phyloP scores from a whole-genome alignment of 208 protist species.

The Acanthamoeba castellanii region DNA sequence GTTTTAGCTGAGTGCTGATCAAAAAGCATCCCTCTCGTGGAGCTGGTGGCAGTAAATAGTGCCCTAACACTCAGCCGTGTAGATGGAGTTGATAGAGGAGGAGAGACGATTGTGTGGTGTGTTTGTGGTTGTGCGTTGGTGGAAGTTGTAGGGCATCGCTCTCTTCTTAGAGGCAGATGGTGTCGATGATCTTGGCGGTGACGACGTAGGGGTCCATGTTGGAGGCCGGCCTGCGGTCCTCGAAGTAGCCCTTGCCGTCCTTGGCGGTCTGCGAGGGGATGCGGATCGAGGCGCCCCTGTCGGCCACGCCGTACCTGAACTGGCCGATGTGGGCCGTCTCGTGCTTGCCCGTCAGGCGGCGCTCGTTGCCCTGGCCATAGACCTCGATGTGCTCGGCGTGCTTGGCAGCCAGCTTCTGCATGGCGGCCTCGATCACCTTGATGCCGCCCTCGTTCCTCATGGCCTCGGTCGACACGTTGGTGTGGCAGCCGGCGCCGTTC shows the following conservation, averaged over 20 bases:
- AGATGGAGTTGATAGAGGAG: background rate
- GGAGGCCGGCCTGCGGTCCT: conserved; percentile 97
- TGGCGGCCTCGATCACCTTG: conserved; percentile 86
- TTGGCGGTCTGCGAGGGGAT: conserved; percentile 95
- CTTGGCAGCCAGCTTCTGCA: conserved; percentile 84
- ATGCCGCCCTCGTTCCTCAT: conserved; percentile 90
- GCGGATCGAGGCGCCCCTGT: conserved; percentile 95
- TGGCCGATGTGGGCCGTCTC: conserved; percentile 90
- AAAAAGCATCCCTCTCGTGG: background rate
- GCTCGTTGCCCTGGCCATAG: conserved; percentile 91
- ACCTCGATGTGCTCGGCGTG: conserved; percentile 90
- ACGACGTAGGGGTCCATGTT: conserved; percentile 98
- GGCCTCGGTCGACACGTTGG: conserved; percentile 97
- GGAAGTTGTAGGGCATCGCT: background rate
- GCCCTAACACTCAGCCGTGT: background rate
- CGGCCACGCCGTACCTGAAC: conserved; percentile 90
- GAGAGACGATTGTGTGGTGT: background rate
- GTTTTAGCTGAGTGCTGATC: background rate
- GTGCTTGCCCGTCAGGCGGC: conserved; percentile 91
- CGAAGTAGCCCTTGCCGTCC: conserved; percentile 96
- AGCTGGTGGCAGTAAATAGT: background rate
- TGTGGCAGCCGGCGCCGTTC: conserved; percentile 98
- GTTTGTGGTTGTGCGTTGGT: background rate
- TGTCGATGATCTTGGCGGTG: conserved; percentile 93
- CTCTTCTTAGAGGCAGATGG: conserved; percentile 71